These are phyloP conservation scores for Aspergillus hiratsukae DNA, from an alignment of 2,329 filamentous ascomycete species.

Conservation along the genomic window DNA sequence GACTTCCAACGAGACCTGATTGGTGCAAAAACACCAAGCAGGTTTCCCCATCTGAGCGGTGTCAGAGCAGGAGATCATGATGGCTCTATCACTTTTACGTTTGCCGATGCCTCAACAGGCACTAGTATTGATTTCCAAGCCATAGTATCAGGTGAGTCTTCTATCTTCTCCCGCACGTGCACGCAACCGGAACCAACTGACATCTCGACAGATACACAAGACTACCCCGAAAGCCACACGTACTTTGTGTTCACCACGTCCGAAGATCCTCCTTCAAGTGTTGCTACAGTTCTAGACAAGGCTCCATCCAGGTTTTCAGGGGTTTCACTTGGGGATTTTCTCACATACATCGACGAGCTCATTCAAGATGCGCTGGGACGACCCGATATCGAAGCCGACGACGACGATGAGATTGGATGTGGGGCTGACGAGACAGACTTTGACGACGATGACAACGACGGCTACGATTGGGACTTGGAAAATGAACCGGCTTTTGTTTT, in stretches of 20 bases:
- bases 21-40: conserved; percentile 33
- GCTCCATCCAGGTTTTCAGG: conserved; percentile 44
- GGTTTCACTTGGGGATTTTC: conserved; percentile 44
- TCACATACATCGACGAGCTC: conserved; percentile 42
- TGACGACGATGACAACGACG: conserved; percentile 30
- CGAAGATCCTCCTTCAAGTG: conserved; percentile 29
- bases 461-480: conserved; percentile 28
- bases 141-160: conserved; percentile 36
- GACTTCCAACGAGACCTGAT: conserved; percentile 57
- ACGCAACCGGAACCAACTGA: conserved; percentile 4
- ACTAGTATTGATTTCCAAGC: conserved; percentile 33
- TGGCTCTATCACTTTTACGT: conserved; percentile 65
- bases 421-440: neutral
- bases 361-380: conserved; percentile 24
- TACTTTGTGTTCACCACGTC: conserved; percentile 54
- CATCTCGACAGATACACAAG: conserved; percentile 47
- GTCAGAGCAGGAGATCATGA: conserved; percentile 64
- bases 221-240: conserved; percentile 56
- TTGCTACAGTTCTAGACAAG: conserved; percentile 35
- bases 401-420: neutral
- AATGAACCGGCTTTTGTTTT: conserved; percentile 2
- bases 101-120: conserved; percentile 29
- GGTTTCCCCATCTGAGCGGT: conserved; percentile 48
- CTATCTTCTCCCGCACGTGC: neutral
- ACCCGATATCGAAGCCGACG: neutral